Percentiles rank a stretch among this genome's conserved stretches.
These are phyloP conservation scores for Globisporangium polare DNA, from an alignment of 352 stramenopile species.

Conservation along the genomic window DNA sequence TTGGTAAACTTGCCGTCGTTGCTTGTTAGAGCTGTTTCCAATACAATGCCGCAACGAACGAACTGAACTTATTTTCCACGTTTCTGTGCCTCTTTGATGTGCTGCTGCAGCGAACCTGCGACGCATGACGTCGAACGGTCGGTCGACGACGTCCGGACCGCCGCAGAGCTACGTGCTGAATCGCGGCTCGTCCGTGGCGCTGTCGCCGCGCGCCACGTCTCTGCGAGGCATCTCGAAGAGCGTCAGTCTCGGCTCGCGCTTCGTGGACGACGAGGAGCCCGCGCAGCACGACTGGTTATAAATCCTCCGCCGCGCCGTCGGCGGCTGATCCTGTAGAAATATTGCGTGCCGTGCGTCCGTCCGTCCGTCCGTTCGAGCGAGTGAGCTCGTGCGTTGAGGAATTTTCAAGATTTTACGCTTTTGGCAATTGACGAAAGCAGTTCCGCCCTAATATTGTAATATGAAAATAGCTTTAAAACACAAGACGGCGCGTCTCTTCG, in stretches of 20 bases:
- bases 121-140: constrained; percentile 38
- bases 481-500: not conserved
- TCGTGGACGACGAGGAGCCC: constrained; percentile 68
- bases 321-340: constrained; percentile 13
- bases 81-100: constrained; percentile 9
- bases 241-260: constrained; percentile 46
- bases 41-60: constrained; percentile 22
- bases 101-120: constrained; percentile 54
- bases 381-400: not conserved
- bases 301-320: constrained; percentile 13
- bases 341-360: constrained; percentile 3
- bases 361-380: not conserved
- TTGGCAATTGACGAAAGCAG: constrained; percentile 4
- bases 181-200: constrained; percentile 41
- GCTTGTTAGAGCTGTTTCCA: constrained; percentile 15
- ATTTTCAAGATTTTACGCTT: constrained; percentile 6
- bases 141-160: constrained; percentile 27
- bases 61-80: constrained; percentile 11
- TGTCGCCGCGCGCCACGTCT: constrained; percentile 46
- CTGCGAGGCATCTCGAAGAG: constrained; percentile 66
- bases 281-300: constrained; percentile 77
- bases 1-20: constrained; percentile 28
- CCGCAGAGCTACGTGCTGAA: constrained; percentile 45
- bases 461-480: constrained; percentile 13
- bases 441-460: constrained; percentile 20